Percentiles rank a stretch among this genome's conserved stretches.
phyloP scores from a whole-genome alignment of 805 yeast species.

The Kazachstania bromeliacearum region DNA sequence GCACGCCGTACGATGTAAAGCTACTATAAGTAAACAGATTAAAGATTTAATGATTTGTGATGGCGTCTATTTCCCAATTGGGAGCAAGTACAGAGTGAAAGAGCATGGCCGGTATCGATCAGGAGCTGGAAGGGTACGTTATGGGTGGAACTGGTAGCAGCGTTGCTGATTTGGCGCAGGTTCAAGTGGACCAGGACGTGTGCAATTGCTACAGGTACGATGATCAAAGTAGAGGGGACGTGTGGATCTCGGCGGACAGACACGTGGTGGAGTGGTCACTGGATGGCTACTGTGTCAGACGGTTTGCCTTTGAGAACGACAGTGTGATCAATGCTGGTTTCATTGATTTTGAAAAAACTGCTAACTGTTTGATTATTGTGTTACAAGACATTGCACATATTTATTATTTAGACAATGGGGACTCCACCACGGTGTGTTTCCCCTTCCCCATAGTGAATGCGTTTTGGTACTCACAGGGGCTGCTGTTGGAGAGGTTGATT shows the following conservation, averaged over 20 bases:
- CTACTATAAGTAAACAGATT: no score
- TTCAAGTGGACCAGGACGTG: no score
- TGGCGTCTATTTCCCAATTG: no score
- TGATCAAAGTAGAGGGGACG: background rate
- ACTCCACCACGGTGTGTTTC: slow-evolving; percentile 46
- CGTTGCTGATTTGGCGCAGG: no score
- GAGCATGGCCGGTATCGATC: no score
- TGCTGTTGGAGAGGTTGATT: slow-evolving; percentile 44
- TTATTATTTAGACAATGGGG: slow-evolving; percentile 48
- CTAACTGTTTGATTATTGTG: slow-evolving; percentile 47
- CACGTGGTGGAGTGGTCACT: slow-evolving; percentile 32
- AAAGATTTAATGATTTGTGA: no score
- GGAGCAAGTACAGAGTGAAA: no score
- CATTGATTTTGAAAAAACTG: slow-evolving; percentile 36
- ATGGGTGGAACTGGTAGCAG: no score
- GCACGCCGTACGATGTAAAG: no score
- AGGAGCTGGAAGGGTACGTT: no score
- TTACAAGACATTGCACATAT: slow-evolving; percentile 51
- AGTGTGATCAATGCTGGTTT: slow-evolving; percentile 50
- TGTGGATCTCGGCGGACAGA: slow-evolving; percentile 27
- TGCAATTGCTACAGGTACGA: background rate
- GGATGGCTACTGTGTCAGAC: slow-evolving; percentile 14
- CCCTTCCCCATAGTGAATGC: slow-evolving; percentile 60
- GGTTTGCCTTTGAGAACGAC: slow-evolving; percentile 38
- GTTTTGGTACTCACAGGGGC: slow-evolving; percentile 57